Percentiles rank a stretch among this genome's conserved stretches.
Evolutionary conservation across 306 rosid species (phyloP).

Genomic region (Lathyrus aphaca): DNA sequence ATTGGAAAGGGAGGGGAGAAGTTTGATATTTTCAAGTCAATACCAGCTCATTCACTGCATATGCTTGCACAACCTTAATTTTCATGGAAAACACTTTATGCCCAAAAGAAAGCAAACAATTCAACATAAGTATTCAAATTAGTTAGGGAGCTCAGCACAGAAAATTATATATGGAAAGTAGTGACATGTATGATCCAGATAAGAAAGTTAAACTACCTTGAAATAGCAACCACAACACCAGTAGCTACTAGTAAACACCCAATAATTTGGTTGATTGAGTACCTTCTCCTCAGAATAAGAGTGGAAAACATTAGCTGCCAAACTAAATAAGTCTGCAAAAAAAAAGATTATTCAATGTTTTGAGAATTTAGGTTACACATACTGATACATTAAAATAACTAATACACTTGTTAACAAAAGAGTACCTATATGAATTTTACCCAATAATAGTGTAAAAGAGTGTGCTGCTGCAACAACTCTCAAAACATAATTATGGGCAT

Average conservation of each 20-base stretch:
- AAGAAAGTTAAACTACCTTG: slow-evolving; percentile 61
- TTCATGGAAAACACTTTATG: slow-evolving; percentile 5
- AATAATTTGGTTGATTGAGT: slow-evolving; percentile 66
- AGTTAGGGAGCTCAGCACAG: slow-evolving; percentile 26
- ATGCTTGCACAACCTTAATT: slow-evolving; percentile 21
- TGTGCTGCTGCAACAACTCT: background rate
- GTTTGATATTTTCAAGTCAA: slow-evolving; percentile 21
- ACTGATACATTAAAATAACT: slow-evolving; percentile 25
- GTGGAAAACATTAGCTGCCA: slow-evolving; percentile 83
- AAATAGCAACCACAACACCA: slow-evolving; percentile 75
- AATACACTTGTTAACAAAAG: slow-evolving; percentile 5
- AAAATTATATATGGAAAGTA: slow-evolving; percentile 32
- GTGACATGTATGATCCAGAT: slow-evolving; percentile 15
- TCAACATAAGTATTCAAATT: slow-evolving; percentile 22
- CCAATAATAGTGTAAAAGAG: background rate
- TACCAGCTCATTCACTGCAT: slow-evolving; percentile 20
- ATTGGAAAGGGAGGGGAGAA: slow-evolving; percentile 17
- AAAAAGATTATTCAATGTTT: slow-evolving; percentile 31
- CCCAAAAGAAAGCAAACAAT: slow-evolving; percentile 29
- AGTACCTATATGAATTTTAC: background rate
- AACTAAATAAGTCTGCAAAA: slow-evolving; percentile 83
- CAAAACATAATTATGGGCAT: slow-evolving; percentile 5
- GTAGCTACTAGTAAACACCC: slow-evolving; percentile 81
- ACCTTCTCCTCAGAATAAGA: slow-evolving; percentile 67
- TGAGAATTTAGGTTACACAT: slow-evolving; percentile 24